A percentile compares a stretch with the other conserved stretches of the same genome.
Conservation (phyloP, 2,329 filamentous ascomycete genomes). For the Colletotrichum truncatum region DNA sequence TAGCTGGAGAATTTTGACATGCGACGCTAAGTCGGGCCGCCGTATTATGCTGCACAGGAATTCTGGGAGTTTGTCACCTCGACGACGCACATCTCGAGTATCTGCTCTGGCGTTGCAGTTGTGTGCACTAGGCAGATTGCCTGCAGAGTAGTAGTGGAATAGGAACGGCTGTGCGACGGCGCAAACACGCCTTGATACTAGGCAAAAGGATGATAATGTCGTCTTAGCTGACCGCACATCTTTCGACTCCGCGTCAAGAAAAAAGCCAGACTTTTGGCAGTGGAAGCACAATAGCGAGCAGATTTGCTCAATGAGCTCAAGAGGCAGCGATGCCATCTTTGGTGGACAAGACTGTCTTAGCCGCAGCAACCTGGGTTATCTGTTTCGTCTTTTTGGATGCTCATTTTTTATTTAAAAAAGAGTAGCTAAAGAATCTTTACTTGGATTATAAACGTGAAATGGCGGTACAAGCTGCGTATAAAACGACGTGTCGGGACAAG, state of each 20-base stretch:
- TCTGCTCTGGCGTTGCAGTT: neutral
- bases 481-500: neutral
- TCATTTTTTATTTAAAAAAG: too few species aligned
- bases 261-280: neutral
- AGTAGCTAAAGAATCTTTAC: too few species aligned
- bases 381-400: too few species aligned
- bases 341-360: neutral
- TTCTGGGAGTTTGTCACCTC: neutral
- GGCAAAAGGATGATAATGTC: neutral
- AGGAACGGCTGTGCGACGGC: slow-evolving; percentile 21
- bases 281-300: slow-evolving; percentile 11
- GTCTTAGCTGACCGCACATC: neutral
- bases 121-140: neutral
- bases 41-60: slow-evolving; percentile 10
- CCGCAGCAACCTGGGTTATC: too few species aligned
- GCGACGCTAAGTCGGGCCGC: neutral
- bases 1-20: neutral
- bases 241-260: neutral
- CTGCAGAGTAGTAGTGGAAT: slow-evolving; percentile 9
- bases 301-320: slow-evolving; percentile 18
- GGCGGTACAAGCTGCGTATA: neutral
- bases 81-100: neutral
- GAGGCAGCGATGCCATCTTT: slow-evolving; percentile 11
- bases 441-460: too few species aligned
- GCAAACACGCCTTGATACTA: slow-evolving; percentile 9